Base-by-base conservation (phyloP, 495 filamentous ascomycete genomes). In the Rhizodiscina lignyota region DNA sequence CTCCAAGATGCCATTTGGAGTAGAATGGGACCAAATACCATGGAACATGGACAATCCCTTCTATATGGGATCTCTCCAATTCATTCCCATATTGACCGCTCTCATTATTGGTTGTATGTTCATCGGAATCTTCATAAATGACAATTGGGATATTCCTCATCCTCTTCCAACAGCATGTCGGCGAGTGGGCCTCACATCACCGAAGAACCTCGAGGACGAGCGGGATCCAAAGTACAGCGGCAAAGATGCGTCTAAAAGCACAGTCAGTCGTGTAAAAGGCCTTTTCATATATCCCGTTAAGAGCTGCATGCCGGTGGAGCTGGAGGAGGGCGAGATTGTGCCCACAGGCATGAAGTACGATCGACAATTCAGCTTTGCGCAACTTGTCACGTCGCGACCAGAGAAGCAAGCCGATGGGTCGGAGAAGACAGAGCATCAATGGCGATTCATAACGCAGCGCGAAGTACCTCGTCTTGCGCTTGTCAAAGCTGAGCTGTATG, bases 281-380 rank as follows among this genome's bases (percentile, higher is more conserved):
- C 66, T 94, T 26, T 85, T 77, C 61, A 75, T 83, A 27, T 92
- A 86, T 52, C 87, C 87, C 0, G 59, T 94, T 45, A 94, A 94
- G 60, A 83, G 78, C 38, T 94, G 86, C 51, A 62, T 66, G 41
- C 81, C 77, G 11, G 72, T 94, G 15, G 83, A 93, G 55, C 49
- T 94, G 34, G 57, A 67, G 35, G 47, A 62, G 34, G 73, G 70
- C 29, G 70, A 73, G 33, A 66, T 92, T 3, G 56, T 85, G 19
- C 50, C 69, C 4, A 74, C 72, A 12, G 86, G 86, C 2, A 63
- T 96, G 30, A 64, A 79, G 51, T 79, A 77, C 52, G 87, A 96
- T 53, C 75, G 87, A 1, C 72, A 82, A 44, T 93, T 84, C 62
- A 78, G 70, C 32, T 83, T 93, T 44, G 80, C 77, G 1, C 74